Conservation (phyloP, 768 basidiomycete genomes). For the Ephemerocybe angulata region DNA sequence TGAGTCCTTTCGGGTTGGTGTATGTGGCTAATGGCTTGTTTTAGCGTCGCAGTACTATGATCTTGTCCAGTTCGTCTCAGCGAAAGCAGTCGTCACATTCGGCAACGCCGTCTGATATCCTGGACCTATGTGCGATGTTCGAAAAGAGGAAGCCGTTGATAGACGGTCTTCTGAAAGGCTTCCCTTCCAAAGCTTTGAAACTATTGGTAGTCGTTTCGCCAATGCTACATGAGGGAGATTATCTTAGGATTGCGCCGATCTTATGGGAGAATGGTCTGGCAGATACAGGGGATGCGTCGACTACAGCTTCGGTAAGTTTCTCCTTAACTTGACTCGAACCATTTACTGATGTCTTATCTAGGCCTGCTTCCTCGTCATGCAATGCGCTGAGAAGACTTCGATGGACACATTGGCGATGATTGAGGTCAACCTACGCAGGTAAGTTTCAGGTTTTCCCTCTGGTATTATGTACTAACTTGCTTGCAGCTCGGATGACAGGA, state of each 20-base stretch:
- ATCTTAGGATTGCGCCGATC: conserved; percentile 45
- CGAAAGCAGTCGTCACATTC: conserved; percentile 9
- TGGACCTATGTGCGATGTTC: conserved; percentile 35
- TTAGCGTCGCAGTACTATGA: conserved; percentile 19
- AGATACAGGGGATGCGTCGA: conserved; percentile 34
- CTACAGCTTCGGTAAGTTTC: conserved; percentile 48
- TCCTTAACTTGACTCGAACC: neutral
- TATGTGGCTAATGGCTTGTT: neutral
- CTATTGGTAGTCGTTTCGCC: conserved; percentile 63
- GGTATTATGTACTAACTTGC: neutral
- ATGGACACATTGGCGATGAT: conserved; percentile 47
- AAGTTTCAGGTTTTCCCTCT: conserved; percentile 1
- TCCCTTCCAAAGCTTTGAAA: conserved; percentile 46
- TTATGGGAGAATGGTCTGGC: conserved; percentile 57
- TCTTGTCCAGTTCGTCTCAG: conserved; percentile 1
- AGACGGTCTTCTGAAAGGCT: conserved; percentile 42
- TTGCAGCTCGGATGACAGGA: conserved; percentile 45
- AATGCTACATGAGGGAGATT: conserved; percentile 47
- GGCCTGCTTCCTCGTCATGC: conserved; percentile 68
- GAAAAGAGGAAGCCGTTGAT: conserved; percentile 36
- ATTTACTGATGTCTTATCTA: conserved; percentile 17
- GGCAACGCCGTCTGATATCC: neutral
- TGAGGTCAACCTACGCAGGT: conserved; percentile 57
- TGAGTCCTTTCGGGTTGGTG: neutral
- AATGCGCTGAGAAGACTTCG: conserved; percentile 62